Evolutionary conservation across 352 stramenopile species (phyloP), one percentile per base, ranked within the genome.

Genomic region (Pythium sukuiense): DNA sequence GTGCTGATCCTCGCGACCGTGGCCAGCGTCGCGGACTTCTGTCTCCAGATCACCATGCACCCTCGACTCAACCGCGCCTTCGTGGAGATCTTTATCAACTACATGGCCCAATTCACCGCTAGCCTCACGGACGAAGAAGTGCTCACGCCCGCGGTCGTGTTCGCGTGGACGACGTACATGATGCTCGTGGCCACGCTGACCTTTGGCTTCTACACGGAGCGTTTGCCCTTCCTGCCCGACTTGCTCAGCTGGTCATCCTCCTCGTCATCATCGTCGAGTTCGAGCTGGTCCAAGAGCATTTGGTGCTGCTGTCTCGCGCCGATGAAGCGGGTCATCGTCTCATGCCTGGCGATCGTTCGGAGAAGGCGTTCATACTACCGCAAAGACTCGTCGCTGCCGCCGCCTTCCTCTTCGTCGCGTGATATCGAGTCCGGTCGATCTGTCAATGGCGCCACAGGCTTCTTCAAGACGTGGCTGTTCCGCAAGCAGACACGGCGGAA

Each of bases 21-120:
- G 58, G 77, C 79, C 6, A 89, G 79, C 63, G 80, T 91, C 13
- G 82, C 77, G 20, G 82, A 90, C 63, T 89, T 90, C 69, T 89
- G 80, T 50, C 66, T 90, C 6, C 82, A 89, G 30, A 77, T 89
- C 55, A 85, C 82, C 35, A 79, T 90, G 76, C 82, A 90, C 49
- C 82, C 82, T 35, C 65, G 82, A 32, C 52, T 90, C 14, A 87
- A 88, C 63, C 82, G 82, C 45, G 80, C 82, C 24, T 87, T 87
- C 54, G 82, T 90, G 9, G 70, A 83, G 41, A 80, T 88, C 48
- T 89, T 90, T 57, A 66, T 87, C 37, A 87, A 85, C 55, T 88
- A 90, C 66, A 79, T 79, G 54, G 71, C 69, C 29, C 78, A 89
- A 59, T 87, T 90, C 59, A 82, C 77, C 11, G 82, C 75, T 0